Evolutionary conservation across 116 monocot genomes (phyloP).

Genomic region (Posidonia oceanica): DNA sequence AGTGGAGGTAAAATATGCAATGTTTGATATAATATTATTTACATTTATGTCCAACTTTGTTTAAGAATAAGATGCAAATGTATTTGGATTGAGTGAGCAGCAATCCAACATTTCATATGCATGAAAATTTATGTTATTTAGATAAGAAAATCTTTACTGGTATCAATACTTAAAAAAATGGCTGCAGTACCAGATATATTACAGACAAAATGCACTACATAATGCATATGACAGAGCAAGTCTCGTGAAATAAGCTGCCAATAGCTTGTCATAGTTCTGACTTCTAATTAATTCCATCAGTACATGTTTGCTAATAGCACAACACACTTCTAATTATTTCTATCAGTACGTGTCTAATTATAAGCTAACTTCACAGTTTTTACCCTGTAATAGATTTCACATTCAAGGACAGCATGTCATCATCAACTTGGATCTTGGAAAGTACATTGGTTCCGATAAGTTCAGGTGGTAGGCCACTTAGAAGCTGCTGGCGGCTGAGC

Average conservation of each 20-base stretch:
- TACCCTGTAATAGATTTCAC: slow-evolving; percentile 29
- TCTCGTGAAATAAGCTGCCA: not conserved
- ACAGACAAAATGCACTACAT: not conserved
- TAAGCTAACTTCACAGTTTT: too few species aligned
- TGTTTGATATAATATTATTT: too few species aligned
- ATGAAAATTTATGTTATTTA: too few species aligned
- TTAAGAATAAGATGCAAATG: too few species aligned
- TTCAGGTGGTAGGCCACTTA: slow-evolving; percentile 12
- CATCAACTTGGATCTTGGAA: slow-evolving; percentile 20
- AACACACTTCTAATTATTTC: too few species aligned
- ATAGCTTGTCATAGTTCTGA: not conserved
- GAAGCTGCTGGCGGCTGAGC: slow-evolving; percentile 26
- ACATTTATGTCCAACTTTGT: too few species aligned
- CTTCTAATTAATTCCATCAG: not conserved
- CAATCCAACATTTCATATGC: too few species aligned
- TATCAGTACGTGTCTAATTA: not conserved
- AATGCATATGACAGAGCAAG: not conserved
- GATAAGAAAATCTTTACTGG: not conserved
- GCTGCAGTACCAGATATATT: not conserved
- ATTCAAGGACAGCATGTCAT: slow-evolving; percentile 7
- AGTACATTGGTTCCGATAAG: slow-evolving; percentile 14
- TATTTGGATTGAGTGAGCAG: too few species aligned
- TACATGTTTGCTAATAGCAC: not conserved
- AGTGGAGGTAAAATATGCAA: too few species aligned
- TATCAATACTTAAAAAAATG: not conserved